Base-by-base conservation (phyloP, 179 eudicot genomes). In the Corrigiola litoralis region DNA sequence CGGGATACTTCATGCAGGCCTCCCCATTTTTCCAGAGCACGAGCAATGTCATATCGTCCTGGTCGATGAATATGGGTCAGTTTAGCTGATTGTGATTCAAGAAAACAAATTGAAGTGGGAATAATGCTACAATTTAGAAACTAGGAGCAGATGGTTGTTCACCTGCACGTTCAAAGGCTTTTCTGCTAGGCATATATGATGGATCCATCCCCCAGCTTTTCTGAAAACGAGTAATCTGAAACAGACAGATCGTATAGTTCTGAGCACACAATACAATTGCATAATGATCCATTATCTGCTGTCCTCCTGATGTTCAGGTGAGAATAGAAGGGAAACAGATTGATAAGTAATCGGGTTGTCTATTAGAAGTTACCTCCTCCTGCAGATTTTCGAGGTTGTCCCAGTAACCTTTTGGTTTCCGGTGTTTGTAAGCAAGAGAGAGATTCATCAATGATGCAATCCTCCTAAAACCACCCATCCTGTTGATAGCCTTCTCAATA, bases 361-460 rank as follows among this genome's bases (percentile, higher is more conserved):
- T 40, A 34, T 14, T 36, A 58, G 51, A 32, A 57, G 52, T 61
- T 69, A 86, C 99, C 94, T 94, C 99, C 21, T 87, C 95, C 72
- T 84, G 80, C 84, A 94, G 73, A 78, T 84, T 90, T 49, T 87
- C 99, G 59, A 94, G 92, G 70, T 80, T 77, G 69, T 94, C 99
- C 99, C 99, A 94, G 61, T 94, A 94, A 66, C 99, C 99, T 66
- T 86, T 94, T 20, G 99, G 99, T 74, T 94, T 94, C 25, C 95
- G 87, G 40, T 90, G 86, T 72, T 94, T 94, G 79, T 94, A 94
- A 71, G 99, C 95, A 67, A 94, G 95, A 34, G 97, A 86, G 1
- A 94, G 87, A 75, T 90, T 84, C 95, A 87, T 81, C 75, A 83
- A 40, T 3, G 90, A 73, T 0, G 97, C 95, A 25, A 92, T 84